Percentiles rank a stretch among this genome's conserved stretches.
Evolutionary conservation across 2,329 filamentous ascomycete species (phyloP).

Genomic region (Achaetomium macrosporum): DNA sequence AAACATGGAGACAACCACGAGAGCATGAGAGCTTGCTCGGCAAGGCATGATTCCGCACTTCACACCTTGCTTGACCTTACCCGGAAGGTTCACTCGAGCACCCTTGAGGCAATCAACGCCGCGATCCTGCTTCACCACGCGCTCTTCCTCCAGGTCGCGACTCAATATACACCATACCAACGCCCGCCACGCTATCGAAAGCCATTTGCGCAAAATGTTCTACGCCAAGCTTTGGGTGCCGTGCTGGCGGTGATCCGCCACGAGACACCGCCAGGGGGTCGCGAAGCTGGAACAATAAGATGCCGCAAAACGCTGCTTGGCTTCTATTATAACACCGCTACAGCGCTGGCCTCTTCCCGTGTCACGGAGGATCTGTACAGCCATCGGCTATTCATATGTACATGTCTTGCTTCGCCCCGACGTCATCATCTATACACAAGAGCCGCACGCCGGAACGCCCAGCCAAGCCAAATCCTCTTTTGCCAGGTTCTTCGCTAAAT

Average conservation of each 20-base stretch:
- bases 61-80: no score
- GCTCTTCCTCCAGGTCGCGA: no score
- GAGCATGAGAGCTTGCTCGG: no score
- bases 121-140: no score
- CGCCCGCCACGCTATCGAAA: not conserved
- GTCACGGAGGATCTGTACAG: not conserved
- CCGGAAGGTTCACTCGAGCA: no score
- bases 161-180: no score
- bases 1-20: no score
- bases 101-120: no score
- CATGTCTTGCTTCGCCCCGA: constrained; percentile 14
- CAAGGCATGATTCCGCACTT: no score
- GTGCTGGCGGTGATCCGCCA: no score
- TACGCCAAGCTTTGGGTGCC: not conserved
- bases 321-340: not conserved
- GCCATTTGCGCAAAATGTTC: not conserved
- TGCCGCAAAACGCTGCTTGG: not conserved
- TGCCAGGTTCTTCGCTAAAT: constrained; percentile 25
- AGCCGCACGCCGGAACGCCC: constrained; percentile 23
- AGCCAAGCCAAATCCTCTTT: constrained; percentile 20
- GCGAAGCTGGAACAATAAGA: not conserved
- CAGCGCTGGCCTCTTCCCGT: not conserved
- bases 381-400: constrained; percentile 19
- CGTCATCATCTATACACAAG: constrained; percentile 25
- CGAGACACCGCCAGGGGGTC: no score